phyloP scores from a whole-genome alignment of 495 filamentous ascomycete genomes.

The Talaromyces thailandensis region DNA sequence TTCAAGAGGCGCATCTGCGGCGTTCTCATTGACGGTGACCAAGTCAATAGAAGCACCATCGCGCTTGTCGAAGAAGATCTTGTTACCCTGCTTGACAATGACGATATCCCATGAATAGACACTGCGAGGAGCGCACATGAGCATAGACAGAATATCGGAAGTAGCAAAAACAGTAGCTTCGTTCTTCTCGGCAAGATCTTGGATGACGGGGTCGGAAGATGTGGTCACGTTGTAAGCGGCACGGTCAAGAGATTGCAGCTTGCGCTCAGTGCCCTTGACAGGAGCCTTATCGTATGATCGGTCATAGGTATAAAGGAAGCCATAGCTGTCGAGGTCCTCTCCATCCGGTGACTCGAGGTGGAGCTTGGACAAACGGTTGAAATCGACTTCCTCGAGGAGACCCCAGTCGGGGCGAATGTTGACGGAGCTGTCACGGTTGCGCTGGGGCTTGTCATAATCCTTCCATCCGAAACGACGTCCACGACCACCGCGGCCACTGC shows the following conservation, averaged over 20 bases:
- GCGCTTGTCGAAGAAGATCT: slow-evolving; percentile 97
- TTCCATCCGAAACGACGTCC: slow-evolving; percentile 95
- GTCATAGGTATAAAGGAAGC: slow-evolving; percentile 97
- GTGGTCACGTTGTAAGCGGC: slow-evolving; percentile 97
- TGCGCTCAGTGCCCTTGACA: slow-evolving; percentile 78
- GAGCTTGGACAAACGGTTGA: slow-evolving; percentile 85
- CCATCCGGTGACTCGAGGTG: slow-evolving; percentile 91
- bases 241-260: slow-evolving; percentile 79
- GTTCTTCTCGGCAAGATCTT: slow-evolving; percentile 92
- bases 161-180: slow-evolving; percentile 96
- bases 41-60: slow-evolving; percentile 89
- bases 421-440: slow-evolving; percentile 90
- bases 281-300: slow-evolving; percentile 85
- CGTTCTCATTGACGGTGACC: slow-evolving; percentile 98
- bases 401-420: slow-evolving; percentile 92
- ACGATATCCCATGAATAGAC: slow-evolving; percentile 98
- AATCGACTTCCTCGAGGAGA: slow-evolving; percentile 97
- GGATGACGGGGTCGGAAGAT: slow-evolving; percentile 89
- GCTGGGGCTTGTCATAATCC: slow-evolving; percentile 95
- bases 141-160: slow-evolving; percentile 93
- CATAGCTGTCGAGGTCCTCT: slow-evolving; percentile 90
- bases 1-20: slow-evolving; percentile 90
- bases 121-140: slow-evolving; percentile 93
- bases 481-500: slow-evolving; percentile 44
- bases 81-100: slow-evolving; percentile 81